A percentile compares a stretch with the other conserved stretches of the same genome.
Conservation (phyloP, 2,329 filamentous ascomycete genomes). For the Rachicladosporium sp. region DNA sequence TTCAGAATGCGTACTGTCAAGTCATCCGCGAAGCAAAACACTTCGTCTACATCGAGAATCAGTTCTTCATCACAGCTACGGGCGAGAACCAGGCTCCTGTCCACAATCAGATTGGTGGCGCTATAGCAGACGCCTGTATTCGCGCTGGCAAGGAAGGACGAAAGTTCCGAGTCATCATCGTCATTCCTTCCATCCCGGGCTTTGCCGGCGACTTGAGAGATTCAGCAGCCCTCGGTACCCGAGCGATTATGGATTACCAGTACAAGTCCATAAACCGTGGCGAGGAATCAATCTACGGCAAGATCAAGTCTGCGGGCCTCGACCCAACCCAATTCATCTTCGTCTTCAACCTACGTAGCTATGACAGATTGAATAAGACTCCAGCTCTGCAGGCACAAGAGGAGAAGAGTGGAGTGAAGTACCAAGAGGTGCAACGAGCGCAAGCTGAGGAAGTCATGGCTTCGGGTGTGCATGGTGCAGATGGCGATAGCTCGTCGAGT, state of each 20-base stretch:
- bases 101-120: conserved; percentile 73
- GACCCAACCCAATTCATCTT: conserved; percentile 76
- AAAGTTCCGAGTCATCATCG: conserved; percentile 80
- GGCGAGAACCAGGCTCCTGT: conserved; percentile 77
- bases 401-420: conserved; percentile 67
- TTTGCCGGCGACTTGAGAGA: conserved; percentile 85
- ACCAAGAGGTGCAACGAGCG: conserved; percentile 75
- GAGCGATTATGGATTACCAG: conserved; percentile 97
- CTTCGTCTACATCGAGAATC: conserved; percentile 95
- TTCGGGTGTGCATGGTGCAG: conserved; percentile 52
- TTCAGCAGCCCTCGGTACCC: conserved; percentile 69
- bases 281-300: conserved; percentile 78
- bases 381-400: conserved; percentile 61
- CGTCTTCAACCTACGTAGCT: conserved; percentile 85
- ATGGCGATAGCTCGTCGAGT: conserved; percentile 20
- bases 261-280: conserved; percentile 93
- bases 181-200: conserved; percentile 85
- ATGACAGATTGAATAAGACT: conserved; percentile 82
- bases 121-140: conserved; percentile 85
- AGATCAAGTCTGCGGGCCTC: conserved; percentile 59
- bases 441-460: conserved; percentile 83
- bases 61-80: conserved; percentile 95
- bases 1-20: conserved; percentile 77
- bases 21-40: conserved; percentile 80
- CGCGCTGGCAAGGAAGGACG: conserved; percentile 67